Conservation (phyloP, 2,329 filamentous ascomycete species). For the Diaporthe humulicola region DNA sequence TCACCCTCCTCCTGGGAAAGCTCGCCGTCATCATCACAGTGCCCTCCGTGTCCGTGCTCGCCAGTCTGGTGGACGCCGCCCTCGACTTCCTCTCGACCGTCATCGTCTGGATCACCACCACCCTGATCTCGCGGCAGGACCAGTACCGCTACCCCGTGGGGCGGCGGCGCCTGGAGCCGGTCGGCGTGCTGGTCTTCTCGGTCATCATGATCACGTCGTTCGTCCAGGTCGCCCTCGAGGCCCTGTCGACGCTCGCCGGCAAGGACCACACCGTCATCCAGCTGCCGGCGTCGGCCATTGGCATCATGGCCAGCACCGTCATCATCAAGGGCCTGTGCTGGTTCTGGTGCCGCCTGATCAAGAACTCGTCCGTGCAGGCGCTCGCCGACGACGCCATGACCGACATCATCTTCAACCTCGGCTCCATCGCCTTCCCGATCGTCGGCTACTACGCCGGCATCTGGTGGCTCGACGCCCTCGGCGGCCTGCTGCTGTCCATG, state of each 20-base stretch:
- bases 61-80: slow-evolving; percentile 82
- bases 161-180: slow-evolving; percentile 78
- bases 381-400: slow-evolving; percentile 60
- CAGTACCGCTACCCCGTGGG: slow-evolving; percentile 85
- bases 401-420: slow-evolving; percentile 89
- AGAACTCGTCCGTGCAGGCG: slow-evolving; percentile 88
- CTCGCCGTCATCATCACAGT: slow-evolving; percentile 82
- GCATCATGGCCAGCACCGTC: slow-evolving; percentile 86
- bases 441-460: slow-evolving; percentile 81
- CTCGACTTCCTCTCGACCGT: slow-evolving; percentile 86
- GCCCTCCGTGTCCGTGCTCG: slow-evolving; percentile 84
- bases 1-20: slow-evolving; percentile 80
- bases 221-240: slow-evolving; percentile 81
- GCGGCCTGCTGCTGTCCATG: slow-evolving; percentile 81
- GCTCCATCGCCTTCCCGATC: slow-evolving; percentile 89
- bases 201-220: slow-evolving; percentile 91
- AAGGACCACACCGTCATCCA: slow-evolving; percentile 77
- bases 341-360: slow-evolving; percentile 89
- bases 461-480: slow-evolving; percentile 88
- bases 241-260: slow-evolving; percentile 72
- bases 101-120: slow-evolving; percentile 84
- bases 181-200: slow-evolving; percentile 85
- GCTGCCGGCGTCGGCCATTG: slow-evolving; percentile 78
- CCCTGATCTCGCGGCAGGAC: slow-evolving; percentile 80
- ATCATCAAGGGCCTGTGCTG: slow-evolving; percentile 86